These are phyloP conservation scores for Trichoderma sp. DNA, from an alignment of 2,329 filamentous ascomycete species.

Conservation along the genomic window DNA sequence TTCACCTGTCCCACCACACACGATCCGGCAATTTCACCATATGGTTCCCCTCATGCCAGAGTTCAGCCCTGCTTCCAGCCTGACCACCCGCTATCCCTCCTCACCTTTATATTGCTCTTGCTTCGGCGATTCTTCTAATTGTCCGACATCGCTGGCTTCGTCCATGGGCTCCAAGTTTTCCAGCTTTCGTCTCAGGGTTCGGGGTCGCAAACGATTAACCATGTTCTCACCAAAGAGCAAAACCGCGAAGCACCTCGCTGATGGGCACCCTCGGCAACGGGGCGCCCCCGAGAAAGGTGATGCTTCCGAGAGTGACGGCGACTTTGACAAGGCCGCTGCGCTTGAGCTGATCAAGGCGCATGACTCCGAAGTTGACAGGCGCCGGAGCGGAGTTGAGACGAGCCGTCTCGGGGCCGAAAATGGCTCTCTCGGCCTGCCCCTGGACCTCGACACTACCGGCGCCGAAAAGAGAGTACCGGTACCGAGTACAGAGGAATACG, in stretches of 20 bases:
- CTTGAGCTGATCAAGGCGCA: slow-evolving; percentile 29
- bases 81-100: background rate
- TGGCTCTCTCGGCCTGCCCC: background rate
- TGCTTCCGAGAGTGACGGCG: background rate
- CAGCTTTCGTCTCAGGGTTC: background rate
- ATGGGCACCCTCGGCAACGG: background rate
- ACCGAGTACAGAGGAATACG: slow-evolving; percentile 30
- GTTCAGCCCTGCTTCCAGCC: slow-evolving; percentile 5
- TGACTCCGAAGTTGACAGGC: slow-evolving; percentile 26
- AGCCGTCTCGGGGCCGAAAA: background rate
- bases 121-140: background rate
- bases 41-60: slow-evolving; percentile 4
- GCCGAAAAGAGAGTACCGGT: background rate
- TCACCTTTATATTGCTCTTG: slow-evolving; percentile 12
- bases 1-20: background rate
- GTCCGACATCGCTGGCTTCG: background rate
- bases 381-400: background rate
- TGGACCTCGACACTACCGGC: background rate
- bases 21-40: background rate
- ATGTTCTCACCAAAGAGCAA: background rate
- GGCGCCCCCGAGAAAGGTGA: background rate
- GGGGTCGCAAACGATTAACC: background rate
- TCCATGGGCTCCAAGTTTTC: background rate
- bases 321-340: slow-evolving; percentile 24
- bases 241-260: background rate